Evolutionary conservation across 2,329 filamentous ascomycete species (phyloP).

Genomic region (Neonectria magnoliae): DNA sequence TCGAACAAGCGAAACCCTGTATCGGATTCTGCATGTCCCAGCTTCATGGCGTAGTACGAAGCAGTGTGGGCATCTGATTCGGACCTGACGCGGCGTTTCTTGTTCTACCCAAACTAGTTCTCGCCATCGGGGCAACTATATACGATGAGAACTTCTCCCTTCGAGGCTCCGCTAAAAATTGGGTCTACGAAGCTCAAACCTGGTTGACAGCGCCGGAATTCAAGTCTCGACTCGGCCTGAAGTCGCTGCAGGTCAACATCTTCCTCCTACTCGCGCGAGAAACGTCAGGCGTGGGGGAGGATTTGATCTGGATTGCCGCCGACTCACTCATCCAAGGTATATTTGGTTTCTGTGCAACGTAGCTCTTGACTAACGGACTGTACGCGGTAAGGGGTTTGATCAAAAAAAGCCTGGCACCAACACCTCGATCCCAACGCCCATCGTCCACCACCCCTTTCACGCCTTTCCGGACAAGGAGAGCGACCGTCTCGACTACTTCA

Average conservation of each 20-base stretch:
- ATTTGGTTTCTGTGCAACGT: too few relatives aligned
- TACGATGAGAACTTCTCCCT: conserved; percentile 63
- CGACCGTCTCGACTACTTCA: too few relatives aligned
- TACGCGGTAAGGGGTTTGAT: too few relatives aligned
- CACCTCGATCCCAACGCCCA: too few relatives aligned
- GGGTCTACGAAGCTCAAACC: conserved; percentile 66
- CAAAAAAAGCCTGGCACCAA: too few relatives aligned
- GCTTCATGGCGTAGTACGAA: conserved; percentile 60
- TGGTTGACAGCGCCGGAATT: conserved; percentile 64
- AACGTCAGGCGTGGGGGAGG: conserved; percentile 49
- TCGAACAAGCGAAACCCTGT: conserved; percentile 56
- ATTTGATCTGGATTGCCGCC: conserved; percentile 59
- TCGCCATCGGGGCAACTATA: conserved; percentile 64
- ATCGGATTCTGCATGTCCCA: conserved; percentile 63
- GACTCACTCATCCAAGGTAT: conserved; percentile 54
- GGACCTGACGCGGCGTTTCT: conserved; percentile 56
- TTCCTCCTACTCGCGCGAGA: conserved; percentile 57
- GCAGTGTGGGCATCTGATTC: conserved; percentile 55
- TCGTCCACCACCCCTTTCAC: too few relatives aligned
- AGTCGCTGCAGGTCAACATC: conserved; percentile 60
- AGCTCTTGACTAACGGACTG: too few relatives aligned
- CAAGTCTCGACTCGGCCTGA: conserved; percentile 61
- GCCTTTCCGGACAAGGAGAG: too few relatives aligned
- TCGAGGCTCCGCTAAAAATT: conserved; percentile 60
- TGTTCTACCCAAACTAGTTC: conserved; percentile 65